These are phyloP conservation scores for Elsinoe arachidis DNA, from an alignment of 2,329 filamentous ascomycete species.

Conservation along the genomic window DNA sequence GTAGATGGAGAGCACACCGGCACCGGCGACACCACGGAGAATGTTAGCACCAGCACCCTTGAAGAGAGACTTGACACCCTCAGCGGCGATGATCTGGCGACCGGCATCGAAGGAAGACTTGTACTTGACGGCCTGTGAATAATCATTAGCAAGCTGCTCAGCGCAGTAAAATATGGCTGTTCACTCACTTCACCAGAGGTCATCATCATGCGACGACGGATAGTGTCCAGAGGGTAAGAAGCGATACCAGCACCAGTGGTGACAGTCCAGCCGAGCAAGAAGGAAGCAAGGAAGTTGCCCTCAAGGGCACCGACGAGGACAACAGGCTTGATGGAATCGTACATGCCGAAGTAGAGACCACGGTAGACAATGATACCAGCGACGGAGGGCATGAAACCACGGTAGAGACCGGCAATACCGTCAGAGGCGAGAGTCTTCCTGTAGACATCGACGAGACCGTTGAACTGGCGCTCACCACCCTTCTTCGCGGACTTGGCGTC, in stretches of 20 bases:
- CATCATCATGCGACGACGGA: slow-evolving; percentile 99
- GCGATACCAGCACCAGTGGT: slow-evolving; percentile 99
- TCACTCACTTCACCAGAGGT: slow-evolving; percentile 63
- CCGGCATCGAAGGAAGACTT: slow-evolving; percentile 90
- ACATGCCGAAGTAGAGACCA: slow-evolving; percentile 99
- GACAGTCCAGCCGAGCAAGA: slow-evolving; percentile 96
- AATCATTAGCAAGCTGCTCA: slow-evolving; percentile 26
- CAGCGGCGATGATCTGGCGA: slow-evolving; percentile 92
- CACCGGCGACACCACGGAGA: slow-evolving; percentile 99
- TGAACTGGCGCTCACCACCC: slow-evolving; percentile 98
- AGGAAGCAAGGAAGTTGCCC: slow-evolving; percentile 99
- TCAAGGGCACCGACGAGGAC: slow-evolving; percentile 82
- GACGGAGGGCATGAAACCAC: slow-evolving; percentile 99
- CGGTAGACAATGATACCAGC: slow-evolving; percentile 99
- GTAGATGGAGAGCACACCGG: slow-evolving; percentile 99
- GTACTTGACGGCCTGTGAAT: slow-evolving; percentile 96
- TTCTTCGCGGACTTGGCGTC: slow-evolving; percentile 98
- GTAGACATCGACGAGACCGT: slow-evolving; percentile 99
- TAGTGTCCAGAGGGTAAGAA: slow-evolving; percentile 99
- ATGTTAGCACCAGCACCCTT: slow-evolving; percentile 99
- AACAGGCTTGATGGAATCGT: slow-evolving; percentile 99
- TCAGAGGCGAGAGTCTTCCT: slow-evolving; percentile 98
- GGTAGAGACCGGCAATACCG: slow-evolving; percentile 99
- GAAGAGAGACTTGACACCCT: slow-evolving; percentile 98
- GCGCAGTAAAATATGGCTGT: neutral